A percentile compares a stretch with the other conserved stretches of the same genome.
These are phyloP conservation scores for Kitagawia praeruptora DNA, from an alignment of 129 eudicot genomes.

Conservation along the genomic window DNA sequence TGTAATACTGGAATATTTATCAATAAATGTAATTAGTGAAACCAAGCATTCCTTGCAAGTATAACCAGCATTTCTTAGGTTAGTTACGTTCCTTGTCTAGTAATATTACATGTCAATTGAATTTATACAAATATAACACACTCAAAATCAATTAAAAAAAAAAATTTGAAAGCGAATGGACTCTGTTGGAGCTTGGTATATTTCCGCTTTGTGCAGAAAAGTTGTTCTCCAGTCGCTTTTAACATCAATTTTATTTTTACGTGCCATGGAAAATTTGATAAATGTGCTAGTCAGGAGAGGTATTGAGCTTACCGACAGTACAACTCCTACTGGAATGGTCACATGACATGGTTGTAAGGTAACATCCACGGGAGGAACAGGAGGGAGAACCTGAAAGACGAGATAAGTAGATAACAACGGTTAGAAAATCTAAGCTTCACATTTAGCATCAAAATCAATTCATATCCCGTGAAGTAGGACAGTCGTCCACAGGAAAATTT, in stretches of 20 bases:
- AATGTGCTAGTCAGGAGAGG: neutral
- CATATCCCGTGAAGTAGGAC: neutral
- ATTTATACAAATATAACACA: neutral
- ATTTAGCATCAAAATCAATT: neutral
- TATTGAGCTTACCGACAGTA: slow-evolving; percentile 54
- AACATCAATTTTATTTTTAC: neutral
- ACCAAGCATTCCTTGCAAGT: neutral
- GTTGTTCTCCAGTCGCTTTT: neutral
- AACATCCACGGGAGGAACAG: slow-evolving; percentile 66
- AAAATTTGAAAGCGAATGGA: neutral
- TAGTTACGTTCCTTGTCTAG: neutral
- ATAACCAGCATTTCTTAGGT: no score
- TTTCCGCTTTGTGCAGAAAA: neutral
- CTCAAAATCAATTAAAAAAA: neutral
- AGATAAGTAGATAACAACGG: neutral
- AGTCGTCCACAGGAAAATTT: neutral
- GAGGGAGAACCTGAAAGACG: slow-evolving; percentile 67
- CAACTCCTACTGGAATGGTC: slow-evolving; percentile 68
- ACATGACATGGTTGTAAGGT: slow-evolving; percentile 66
- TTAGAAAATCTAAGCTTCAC: neutral
- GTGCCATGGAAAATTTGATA: neutral
- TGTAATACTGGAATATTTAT: neutral
- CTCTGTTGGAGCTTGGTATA: neutral
- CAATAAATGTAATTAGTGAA: neutral
- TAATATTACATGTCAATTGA: neutral